phyloP scores from a whole-genome alignment of 208 protist species.

The Wallacemonas collosoma region DNA sequence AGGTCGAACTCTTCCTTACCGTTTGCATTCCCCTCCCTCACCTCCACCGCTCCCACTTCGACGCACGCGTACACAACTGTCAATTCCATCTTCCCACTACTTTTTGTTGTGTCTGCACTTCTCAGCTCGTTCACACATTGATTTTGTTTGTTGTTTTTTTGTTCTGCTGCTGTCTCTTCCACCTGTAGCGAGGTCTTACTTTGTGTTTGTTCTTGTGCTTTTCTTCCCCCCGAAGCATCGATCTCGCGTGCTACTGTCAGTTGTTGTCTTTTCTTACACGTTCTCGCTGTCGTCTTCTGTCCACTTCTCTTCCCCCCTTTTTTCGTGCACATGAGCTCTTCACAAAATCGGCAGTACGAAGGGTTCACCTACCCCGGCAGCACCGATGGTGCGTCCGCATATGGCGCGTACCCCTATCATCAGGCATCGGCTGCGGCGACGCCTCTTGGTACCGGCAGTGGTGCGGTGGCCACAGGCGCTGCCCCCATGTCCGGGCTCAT shows the following conservation, averaged over 20 bases:
- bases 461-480: neutral
- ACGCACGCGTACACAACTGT: neutral
- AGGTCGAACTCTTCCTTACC: too few relatives aligned
- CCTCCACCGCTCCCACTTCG: too few relatives aligned
- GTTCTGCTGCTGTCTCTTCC: too few relatives aligned
- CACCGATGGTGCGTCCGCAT: neutral
- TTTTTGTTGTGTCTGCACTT: neutral
- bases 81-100: neutral
- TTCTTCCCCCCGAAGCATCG: too few relatives aligned
- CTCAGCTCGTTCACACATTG: neutral
- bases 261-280: too few relatives aligned
- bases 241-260: too few relatives aligned
- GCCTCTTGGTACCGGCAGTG: neutral
- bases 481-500: conserved; percentile 29
- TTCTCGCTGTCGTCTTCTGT: neutral
- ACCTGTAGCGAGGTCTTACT: too few relatives aligned
- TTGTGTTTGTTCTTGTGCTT: too few relatives aligned
- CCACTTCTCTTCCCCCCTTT: conserved; percentile 2
- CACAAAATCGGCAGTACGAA: conserved; percentile 26
- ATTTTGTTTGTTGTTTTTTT: conserved; percentile 18
- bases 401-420: conserved; percentile 21
- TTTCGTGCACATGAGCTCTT: conserved; percentile 19
- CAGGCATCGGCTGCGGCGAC: conserved; percentile 7
- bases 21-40: too few relatives aligned
- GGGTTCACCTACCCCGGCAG: conserved; percentile 28